Evolutionary conservation across 306 rosid species (phyloP).

Genomic region (Prinsepia uniflora): DNA sequence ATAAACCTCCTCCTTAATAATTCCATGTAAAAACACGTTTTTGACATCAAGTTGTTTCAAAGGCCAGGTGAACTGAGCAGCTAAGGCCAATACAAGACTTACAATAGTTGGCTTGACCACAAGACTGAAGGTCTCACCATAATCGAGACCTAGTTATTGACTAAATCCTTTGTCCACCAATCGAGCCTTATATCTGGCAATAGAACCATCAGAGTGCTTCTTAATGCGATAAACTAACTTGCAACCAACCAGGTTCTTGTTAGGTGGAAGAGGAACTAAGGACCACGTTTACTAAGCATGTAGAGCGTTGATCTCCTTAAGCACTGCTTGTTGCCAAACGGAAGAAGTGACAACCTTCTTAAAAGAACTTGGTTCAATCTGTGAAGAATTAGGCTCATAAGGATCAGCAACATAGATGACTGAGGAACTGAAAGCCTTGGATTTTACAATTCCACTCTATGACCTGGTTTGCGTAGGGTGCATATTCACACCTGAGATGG

Average conservation of each 20-base stretch:
- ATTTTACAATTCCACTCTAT: background rate
- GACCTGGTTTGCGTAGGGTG: background rate
- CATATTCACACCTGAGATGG: too few relatives aligned
- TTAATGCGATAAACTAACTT: background rate
- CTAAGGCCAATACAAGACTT: background rate
- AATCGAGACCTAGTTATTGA: background rate
- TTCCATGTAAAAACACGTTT: too few relatives aligned
- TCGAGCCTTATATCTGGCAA: background rate
- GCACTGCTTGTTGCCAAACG: background rate
- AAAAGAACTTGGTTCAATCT: background rate
- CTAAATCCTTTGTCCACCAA: background rate
- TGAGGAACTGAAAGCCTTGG: too few relatives aligned
- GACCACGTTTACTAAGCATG: background rate
- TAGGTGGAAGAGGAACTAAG: background rate
- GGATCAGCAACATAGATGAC: too few relatives aligned
- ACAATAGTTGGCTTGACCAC: background rate
- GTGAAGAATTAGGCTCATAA: too few relatives aligned
- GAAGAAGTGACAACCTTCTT: background rate
- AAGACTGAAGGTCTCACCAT: background rate
- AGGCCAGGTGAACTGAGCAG: background rate
- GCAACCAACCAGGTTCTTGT: background rate
- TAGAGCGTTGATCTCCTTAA: background rate
- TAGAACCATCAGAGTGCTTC: too few relatives aligned
- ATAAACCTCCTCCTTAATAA: too few relatives aligned
- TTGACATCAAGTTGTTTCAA: too few relatives aligned